Conservation (phyloP, 768 basidiomycete species). For the Boletus sensibilis region DNA sequence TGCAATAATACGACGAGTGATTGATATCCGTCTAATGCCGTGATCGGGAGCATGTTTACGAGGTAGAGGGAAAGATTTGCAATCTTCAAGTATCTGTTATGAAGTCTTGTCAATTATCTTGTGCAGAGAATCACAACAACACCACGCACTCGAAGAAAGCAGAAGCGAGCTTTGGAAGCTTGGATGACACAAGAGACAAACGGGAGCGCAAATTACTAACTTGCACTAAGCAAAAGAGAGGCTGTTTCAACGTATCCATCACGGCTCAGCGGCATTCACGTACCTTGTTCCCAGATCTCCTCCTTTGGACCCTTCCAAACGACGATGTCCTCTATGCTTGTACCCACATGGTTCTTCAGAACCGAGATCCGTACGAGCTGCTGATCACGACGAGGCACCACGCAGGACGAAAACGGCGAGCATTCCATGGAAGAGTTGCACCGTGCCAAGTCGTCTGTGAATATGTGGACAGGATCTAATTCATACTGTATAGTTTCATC, state of each 20-base stretch:
- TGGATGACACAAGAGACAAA: constrained; percentile 14
- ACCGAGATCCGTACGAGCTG: constrained; percentile 58
- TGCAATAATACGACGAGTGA: constrained; percentile 42
- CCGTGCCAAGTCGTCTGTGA: constrained; percentile 37
- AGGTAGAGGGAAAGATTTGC: constrained; percentile 77
- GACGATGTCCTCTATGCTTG: constrained; percentile 40
- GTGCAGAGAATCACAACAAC: not conserved
- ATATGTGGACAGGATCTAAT: constrained; percentile 55
- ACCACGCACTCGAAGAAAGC: constrained; percentile 58
- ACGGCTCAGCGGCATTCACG: constrained; percentile 11
- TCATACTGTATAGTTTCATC: constrained; percentile 41
- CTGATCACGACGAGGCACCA: constrained; percentile 48
- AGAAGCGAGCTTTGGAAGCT: constrained; percentile 25
- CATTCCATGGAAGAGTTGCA: constrained; percentile 44
- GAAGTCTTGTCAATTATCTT: not conserved
- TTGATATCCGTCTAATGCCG: constrained; percentile 67
- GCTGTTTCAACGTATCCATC: not conserved
- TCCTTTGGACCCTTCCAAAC: constrained; percentile 71
- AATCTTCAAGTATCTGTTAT: constrained; percentile 56
- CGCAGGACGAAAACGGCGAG: constrained; percentile 44
- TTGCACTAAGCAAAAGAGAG: constrained; percentile 40
- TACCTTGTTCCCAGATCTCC: constrained; percentile 70
- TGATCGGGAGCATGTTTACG: constrained; percentile 79
- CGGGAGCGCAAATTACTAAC: constrained; percentile 49
- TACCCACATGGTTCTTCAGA: constrained; percentile 1